Evolutionary conservation across 2,329 filamentous ascomycete species (phyloP), one percentile per base, ranked within the genome.

Genomic region (Ophiocordyceps camponoti-rufipedis): DNA sequence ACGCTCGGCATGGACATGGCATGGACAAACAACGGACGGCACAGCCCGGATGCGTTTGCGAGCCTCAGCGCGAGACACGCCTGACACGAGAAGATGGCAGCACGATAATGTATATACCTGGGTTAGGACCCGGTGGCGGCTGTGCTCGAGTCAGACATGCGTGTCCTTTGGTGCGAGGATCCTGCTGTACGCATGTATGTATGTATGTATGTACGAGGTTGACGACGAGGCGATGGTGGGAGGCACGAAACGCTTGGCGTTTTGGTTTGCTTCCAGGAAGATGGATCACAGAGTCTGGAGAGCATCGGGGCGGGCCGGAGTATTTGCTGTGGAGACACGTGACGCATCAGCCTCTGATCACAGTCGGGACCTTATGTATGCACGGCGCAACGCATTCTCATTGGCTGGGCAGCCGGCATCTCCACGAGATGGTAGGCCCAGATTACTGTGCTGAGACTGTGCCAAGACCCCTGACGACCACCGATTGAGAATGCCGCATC

Each of bases 11-110:
- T 76, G 59, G 75, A 75, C 46, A 72, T 78, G 67, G 70, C 74
- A 42, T 78, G 74, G 74, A 69, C 69, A 5, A 39, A 16, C 54
- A 80, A 79, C 53, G 83, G 83, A 10, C 68, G 83, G 40, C 82
- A 87, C 56, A 86, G 82, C 53, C 83, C 83, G 4, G 83, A 88
- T 60, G 83, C 83, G 13, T 88, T 87, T 68, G 77, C 82, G 2
- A 83, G 80, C 44, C 65, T 88, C 50, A 85, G 81, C 54, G 76
- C 81, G 45, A 66, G 72, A 51, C 70, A 73, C 54, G 62, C 58
- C 55, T 70, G 53, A 63, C 56, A 46, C 10, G 18, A 19, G 35
- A 18, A 39, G 11, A 39, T 39, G 8, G 23, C 35, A 16, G n/a
- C 16, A 39, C 35, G 35, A n/a, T 58, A 51, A 62, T 48, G 48